These are phyloP conservation scores for Heliosperma pusillum DNA, from an alignment of 148 eudicot species.

Conservation along the genomic window DNA sequence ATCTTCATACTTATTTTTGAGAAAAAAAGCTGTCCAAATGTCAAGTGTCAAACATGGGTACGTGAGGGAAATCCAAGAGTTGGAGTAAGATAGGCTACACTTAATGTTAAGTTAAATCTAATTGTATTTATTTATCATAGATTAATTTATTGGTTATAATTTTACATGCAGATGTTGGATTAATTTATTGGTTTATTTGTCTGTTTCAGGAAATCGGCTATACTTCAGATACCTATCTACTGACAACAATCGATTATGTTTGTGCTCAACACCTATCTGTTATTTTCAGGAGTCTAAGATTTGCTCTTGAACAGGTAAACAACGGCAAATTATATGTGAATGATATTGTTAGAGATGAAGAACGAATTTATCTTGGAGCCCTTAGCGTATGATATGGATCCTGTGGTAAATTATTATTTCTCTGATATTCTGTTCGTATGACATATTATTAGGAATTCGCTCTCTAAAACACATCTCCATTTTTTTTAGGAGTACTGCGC, in stretches of 20 bases:
- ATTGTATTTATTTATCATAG: neutral
- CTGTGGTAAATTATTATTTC: slow-evolving; percentile 42
- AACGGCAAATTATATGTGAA: slow-evolving; percentile 68
- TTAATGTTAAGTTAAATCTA: neutral
- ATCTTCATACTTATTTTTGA: too few relatives aligned
- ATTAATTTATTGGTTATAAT: too few relatives aligned
- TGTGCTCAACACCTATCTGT: neutral
- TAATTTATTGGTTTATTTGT: neutral
- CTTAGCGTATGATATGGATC: slow-evolving; percentile 71
- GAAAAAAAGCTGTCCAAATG: too few relatives aligned
- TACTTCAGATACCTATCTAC: slow-evolving; percentile 42
- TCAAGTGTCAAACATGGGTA: too few relatives aligned
- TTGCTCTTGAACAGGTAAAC: slow-evolving; percentile 42
- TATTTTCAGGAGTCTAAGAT: neutral
- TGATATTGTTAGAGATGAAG: slow-evolving; percentile 63
- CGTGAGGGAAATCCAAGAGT: too few relatives aligned
- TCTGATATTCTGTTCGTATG: neutral
- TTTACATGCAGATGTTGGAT: too few relatives aligned
- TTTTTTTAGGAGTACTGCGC: neutral
- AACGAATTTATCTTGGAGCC: slow-evolving; percentile 86
- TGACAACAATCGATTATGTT: neutral
- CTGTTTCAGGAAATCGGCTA: slow-evolving; percentile 56
- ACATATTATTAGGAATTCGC: neutral
- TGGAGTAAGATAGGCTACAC: neutral
- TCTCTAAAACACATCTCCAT: neutral